Base-by-base conservation (phyloP, 495 filamentous ascomycete genomes). In the Penicillium turbatum region DNA sequence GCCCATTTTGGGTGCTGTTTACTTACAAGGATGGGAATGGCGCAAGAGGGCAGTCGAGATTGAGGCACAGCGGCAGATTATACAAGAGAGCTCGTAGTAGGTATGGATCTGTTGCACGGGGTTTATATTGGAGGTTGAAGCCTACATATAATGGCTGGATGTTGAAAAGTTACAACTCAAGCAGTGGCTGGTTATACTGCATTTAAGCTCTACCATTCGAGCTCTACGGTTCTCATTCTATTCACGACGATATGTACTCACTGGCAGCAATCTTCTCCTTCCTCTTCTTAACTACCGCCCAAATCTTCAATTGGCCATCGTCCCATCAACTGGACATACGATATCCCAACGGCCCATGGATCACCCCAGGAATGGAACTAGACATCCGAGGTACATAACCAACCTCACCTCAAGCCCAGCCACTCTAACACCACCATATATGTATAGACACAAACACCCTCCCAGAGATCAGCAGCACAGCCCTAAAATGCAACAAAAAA, bases 1-100 rank as follows among this genome's bases (percentile, higher is more conserved):
- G 32, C 60, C 60, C 4, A 39, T 69, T 38, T 19, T 68, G 6
- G 9, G 48, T 4, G 12, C 55, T 17, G 65, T 69, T 21, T 68
- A 67, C 49, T 6, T 12, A 1, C 48, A 47, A 10, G 46, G 52
- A n/a, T 50, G 48, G 61, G 31, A 29, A 9, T 62, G 57, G 53
- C 47, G 52, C 38, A 49, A 55, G 47, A 52, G 27, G 13, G 34
- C 42, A 21, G 42, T 38, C 17, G 38, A 47, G 7, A 11, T 51
- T 43, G 27, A 21, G 12, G 9, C 13, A 24, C 38, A 55, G n/a
- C 21, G 2, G 19, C 27, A 8, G 15, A 41, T 10, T 21, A 6
- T 39, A 38, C 13, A 31, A 2, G 34, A 15, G 15, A 27, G n/a
- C 19, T 12, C 26, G 8, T 30, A 40, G 7, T 19, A 36, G n/a